Base-by-base conservation (phyloP, 2,329 filamentous ascomycete genomes). In the Colletotrichum godetiae region DNA sequence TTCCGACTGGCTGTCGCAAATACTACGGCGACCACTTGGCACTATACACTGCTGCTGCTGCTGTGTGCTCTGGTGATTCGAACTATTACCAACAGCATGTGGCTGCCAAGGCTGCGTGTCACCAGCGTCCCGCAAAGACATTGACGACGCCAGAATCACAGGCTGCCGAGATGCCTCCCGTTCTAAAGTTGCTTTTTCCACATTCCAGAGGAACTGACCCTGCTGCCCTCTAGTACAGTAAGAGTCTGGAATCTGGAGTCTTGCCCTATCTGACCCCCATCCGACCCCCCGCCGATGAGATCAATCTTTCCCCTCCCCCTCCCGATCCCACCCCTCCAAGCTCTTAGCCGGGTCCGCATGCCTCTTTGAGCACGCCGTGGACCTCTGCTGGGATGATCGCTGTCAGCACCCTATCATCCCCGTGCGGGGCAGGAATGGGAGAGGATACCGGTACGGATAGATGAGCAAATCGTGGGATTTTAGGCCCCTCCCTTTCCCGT, bases 361-460 rank as follows among this genome's bases (percentile, higher is more conserved):
- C 70, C 70, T 69, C 33, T 64, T 56, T 55, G 19, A 67, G 70
- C 53, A 42, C 42, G 60, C 60, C 59, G 46, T 59, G 68, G 52
- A 35, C 46, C 46, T 65, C 33, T 73, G 15, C 70, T 7, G 60
- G 66, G 66, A 73, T 73, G 11, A 70, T 73, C 55, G 70, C 55
- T 73, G 70, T 73, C 70, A 65, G 67, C 68, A 70, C 66, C 70
- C 60, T 73, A 70, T 69, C 53, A 42, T n/a, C 46, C 49, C 46
- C 24, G 46, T 58, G 69, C 33, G 65, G 69, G 63, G 37, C 37
- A 13, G 37, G 13, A 19, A 42, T 15, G 37, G 15, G 15, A 13
- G 15, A 42, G 37, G 37, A 42, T 15, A 42, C 7, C 27, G 15
- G 37, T 42, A 15, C 37, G 37, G 69, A 49, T 42, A 55, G 49